Evolutionary conservation across 768 basidiomycete genomes (phyloP).

Genomic region (Kwoniella dejecticola): DNA sequence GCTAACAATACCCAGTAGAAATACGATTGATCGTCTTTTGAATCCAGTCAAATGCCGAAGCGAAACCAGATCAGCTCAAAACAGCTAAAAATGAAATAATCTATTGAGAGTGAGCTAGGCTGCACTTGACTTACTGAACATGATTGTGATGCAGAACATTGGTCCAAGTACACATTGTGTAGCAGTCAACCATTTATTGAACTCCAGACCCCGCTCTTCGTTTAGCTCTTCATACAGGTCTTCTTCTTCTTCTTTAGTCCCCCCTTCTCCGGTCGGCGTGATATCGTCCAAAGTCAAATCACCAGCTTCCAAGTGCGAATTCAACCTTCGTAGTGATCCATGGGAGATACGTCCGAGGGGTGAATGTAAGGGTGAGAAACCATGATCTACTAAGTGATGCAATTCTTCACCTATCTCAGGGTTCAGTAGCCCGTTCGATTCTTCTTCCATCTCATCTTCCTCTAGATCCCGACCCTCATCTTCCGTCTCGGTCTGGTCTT

Average conservation of each 20-base stretch:
- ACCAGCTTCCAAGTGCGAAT: slow-evolving; percentile 12
- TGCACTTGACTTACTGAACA: slow-evolving; percentile 68
- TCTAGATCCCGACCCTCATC: slow-evolving; percentile 2
- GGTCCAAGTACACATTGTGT: slow-evolving; percentile 82
- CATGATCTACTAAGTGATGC: slow-evolving; percentile 51
- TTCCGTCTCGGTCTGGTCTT: background rate
- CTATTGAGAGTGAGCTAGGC: background rate
- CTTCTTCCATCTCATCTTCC: slow-evolving; percentile 30
- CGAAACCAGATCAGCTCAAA: too few species aligned
- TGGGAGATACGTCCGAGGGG: slow-evolving; percentile 40
- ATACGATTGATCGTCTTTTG: slow-evolving; percentile 20
- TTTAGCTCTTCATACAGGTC: slow-evolving; percentile 32
- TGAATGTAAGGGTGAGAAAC: slow-evolving; percentile 38
- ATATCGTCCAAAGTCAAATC: slow-evolving; percentile 4
- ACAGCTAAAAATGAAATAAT: too few species aligned
- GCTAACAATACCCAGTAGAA: slow-evolving; percentile 56
- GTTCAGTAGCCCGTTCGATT: slow-evolving; percentile 27
- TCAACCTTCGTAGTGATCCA: slow-evolving; percentile 21
- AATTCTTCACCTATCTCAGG: slow-evolving; percentile 45
- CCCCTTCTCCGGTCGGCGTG: background rate
- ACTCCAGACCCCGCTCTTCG: slow-evolving; percentile 43
- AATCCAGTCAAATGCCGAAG: background rate
- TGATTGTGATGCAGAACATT: slow-evolving; percentile 69
- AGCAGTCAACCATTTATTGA: slow-evolving; percentile 74
- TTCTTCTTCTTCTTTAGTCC: slow-evolving; percentile 19